These are phyloP conservation scores for Wallemia ichthyophaga DNA, from an alignment of 1,284 basidiomycete species.

Conservation along the genomic window DNA sequence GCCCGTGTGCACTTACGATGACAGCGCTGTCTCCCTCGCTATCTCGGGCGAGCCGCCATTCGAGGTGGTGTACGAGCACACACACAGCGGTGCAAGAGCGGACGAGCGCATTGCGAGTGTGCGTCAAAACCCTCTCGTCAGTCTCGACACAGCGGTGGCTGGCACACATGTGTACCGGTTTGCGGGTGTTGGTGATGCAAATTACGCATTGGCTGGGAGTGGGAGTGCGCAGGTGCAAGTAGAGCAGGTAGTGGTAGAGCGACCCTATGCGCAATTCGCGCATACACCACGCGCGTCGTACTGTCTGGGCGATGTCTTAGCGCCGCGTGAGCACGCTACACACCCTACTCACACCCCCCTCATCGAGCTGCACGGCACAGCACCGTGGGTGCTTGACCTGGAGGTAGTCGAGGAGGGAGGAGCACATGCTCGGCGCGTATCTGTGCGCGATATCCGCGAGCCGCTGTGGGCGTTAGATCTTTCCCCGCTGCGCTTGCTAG, in stretches of 20 bases:
- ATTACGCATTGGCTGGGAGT: conserved; percentile 44
- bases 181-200: conserved; percentile 52
- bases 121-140: conserved; percentile 46
- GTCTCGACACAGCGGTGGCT: conserved; percentile 43
- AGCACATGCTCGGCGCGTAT: conserved; percentile 7
- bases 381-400: conserved; percentile 55
- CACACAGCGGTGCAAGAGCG: conserved; percentile 8
- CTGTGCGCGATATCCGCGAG: conserved; percentile 17
- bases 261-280: conserved; percentile 46
- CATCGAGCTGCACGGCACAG: conserved; percentile 38
- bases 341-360: conserved; percentile 26
- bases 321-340: too few relatives aligned
- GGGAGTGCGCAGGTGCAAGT: conserved; percentile 24
- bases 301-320: conserved; percentile 40
- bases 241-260: conserved; percentile 47
- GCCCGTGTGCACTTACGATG: conserved; percentile 47
- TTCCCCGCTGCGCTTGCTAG: conserved; percentile 36
- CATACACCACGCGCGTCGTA: conserved; percentile 33
- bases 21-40: conserved; percentile 47
- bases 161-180: conserved; percentile 70
- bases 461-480: conserved; percentile 43
- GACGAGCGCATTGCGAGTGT: conserved; percentile 46
- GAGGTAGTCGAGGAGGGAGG: conserved; percentile 31
- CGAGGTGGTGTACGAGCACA: conserved; percentile 28
- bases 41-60: conserved; percentile 55